phyloP scores from a whole-genome alignment of 768 basidiomycete genomes.

The Kwoniella botswanensis region DNA sequence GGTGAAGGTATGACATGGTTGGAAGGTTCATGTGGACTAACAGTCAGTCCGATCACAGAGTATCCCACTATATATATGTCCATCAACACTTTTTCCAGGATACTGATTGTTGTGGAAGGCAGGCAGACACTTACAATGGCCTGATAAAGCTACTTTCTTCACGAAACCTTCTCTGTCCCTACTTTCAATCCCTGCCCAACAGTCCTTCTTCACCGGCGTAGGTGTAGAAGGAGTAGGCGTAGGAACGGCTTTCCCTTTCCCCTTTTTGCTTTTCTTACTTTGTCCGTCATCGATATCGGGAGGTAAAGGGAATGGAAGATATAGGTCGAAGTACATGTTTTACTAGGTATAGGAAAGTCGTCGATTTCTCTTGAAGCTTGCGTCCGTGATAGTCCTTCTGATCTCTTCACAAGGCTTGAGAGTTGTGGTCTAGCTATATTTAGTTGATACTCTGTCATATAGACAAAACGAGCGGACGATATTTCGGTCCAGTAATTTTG shows the following conservation, averaged over 20 bases:
- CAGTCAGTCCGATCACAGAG: constrained; percentile 46
- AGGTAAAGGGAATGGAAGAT: constrained; percentile 46
- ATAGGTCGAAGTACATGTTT: constrained; percentile 52
- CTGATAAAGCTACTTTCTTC: constrained; percentile 34
- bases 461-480: background rate
- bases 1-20: constrained; percentile 39
- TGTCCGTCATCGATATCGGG: background rate
- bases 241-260: constrained; percentile 34
- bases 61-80: constrained; percentile 41
- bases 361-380: too few relatives aligned
- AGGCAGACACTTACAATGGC: constrained; percentile 46
- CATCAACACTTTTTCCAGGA: background rate
- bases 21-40: constrained; percentile 35
- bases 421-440: too few relatives aligned
- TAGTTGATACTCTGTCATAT: background rate
- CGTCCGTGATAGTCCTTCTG: too few relatives aligned
- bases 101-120: background rate
- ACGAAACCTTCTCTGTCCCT: constrained; percentile 39
- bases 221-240: background rate
- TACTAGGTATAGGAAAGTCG: too few relatives aligned
- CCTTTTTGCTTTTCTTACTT: constrained; percentile 38
- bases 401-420: too few relatives aligned
- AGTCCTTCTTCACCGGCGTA: constrained; percentile 16
- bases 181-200: constrained; percentile 43
- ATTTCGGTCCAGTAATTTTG: background rate